Evolutionary conservation across 768 basidiomycete species (phyloP), one percentile per base, ranked within the genome.

Genomic region (Phaffia australis): DNA sequence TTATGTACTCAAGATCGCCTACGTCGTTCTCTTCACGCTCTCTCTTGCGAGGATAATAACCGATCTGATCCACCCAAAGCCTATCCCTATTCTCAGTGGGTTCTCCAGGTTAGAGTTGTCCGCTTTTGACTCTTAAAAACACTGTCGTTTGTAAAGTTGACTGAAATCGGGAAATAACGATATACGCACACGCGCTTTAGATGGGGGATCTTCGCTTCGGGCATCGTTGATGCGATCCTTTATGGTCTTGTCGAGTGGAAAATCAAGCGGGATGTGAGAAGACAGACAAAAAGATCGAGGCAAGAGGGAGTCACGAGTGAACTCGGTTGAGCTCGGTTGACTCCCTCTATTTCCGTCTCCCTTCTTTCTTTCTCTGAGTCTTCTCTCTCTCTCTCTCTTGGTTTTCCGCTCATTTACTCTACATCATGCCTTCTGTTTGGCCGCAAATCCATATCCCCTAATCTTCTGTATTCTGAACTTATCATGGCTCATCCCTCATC

Each of bases 221-320:
- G 56, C 7, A 57, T 57, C 56, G 56, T 57, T 25, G 56, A 57
- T 25, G 56, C 56, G 3, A 57, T 57, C 56, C 56, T 64, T 30
- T 67, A 67, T 29, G 66, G 66, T 25, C 50, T 62, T 27, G 46
- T 67, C 19, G 66, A 67, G 30, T 67, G 55, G 54, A 62, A 56
- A 16, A 54, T 67, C 56, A 55, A 60, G 29, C 60, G 66, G 8
- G 59, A 60, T 21, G 66, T 67, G 30, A 54, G 60, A 25, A 46
- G 60, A 27, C 61, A 61, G 23, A 52, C 47, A 11, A 42, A 42
- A 42, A 42, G 11, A 11, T 42, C 35, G 35, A 42, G 35, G 35
- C 35, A 42, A 42, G 35, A 42, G 11, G 35, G 35, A 42, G 11
- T 42, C 35, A 42, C 11, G 35, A 42, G 35, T 42, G 35, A 42